Base-by-base conservation (phyloP, 2,329 filamentous ascomycete species). In the Cercospora sojina region DNA sequence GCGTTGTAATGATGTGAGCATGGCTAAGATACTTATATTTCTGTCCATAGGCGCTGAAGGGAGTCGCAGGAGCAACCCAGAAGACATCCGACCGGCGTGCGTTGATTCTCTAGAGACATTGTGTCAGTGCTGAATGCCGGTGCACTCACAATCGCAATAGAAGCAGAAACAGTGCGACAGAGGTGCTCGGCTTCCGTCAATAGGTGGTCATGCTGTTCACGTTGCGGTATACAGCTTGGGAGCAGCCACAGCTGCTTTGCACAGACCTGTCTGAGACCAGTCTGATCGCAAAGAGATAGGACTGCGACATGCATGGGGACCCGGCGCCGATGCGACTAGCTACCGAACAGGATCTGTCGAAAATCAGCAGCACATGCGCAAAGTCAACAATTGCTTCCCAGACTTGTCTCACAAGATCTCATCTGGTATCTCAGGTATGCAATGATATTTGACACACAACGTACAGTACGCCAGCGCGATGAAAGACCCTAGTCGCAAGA, bases 391-490 rank as follows among this genome's bases (percentile, higher is more conserved):
- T 4, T 13, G 23, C 47, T 53, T 13, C 35, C 20, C 23, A 29
- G 23, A 32, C 20, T 43, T 35, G 51, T 56, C 49, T 41, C 31
- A 63, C 35, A 35, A 31, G 53, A 57, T 32, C 27, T 56, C 49
- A 56, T 63, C 60, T 63, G 51, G 60, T 63, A 63, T 63, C 60
- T 43, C 60, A 57, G 35, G 18, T 56, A 63, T 63, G 60, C 60
- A 56, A 43, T 57, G 60, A 57, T 63, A 63, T 63, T 41, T 25
- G 32, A 57, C 60, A 63, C 60, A 63, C 53, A 63, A 63, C n/a
- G 32, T 57, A 61, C 59, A 61, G 41, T 51, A 61, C 59, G 59
- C 59, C 59, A 57, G 41, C 38, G 59, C 49, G 32, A n/a, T 63
- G 53, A 57, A 57, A 32, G 27, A 57, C 53, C n/a, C 29, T 5